A percentile compares a stretch with the other conserved stretches of the same genome.
Evolutionary conservation across 2,329 filamentous ascomycete species (phyloP).

Genomic region (Talaromyces sp.): DNA sequence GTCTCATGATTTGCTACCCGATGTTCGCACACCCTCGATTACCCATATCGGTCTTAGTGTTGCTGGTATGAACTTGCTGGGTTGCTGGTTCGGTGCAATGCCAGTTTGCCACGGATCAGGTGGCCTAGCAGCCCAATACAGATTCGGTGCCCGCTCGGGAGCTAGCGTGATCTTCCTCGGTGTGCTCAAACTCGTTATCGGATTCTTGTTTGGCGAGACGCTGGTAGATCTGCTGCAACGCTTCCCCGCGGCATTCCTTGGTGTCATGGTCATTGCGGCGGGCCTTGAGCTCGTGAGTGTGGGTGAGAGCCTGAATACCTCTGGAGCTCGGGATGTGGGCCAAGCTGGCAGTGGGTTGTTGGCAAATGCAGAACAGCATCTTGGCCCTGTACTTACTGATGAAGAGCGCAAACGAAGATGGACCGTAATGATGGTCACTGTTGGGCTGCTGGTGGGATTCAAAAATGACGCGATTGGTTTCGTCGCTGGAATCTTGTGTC

Average conservation of each 20-base stretch:
- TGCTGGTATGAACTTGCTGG: slow-evolving; percentile 77
- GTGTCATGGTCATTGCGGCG: slow-evolving; percentile 86
- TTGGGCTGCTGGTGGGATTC: slow-evolving; percentile 79
- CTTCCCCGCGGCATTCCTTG: slow-evolving; percentile 78
- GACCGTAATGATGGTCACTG: slow-evolving; percentile 88
- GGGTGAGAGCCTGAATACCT: slow-evolving; percentile 80
- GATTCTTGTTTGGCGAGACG: slow-evolving; percentile 72
- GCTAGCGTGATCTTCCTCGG: slow-evolving; percentile 81
- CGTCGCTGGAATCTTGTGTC: slow-evolving; percentile 75
- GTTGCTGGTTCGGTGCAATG: slow-evolving; percentile 94
- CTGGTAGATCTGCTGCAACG: slow-evolving; percentile 69
- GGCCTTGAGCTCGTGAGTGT: slow-evolving; percentile 86
- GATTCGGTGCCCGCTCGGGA: slow-evolving; percentile 88
- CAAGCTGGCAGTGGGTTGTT: slow-evolving; percentile 33
- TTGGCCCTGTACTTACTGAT: slow-evolving; percentile 55
- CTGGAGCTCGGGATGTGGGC: slow-evolving; percentile 62
- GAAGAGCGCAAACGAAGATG: slow-evolving; percentile 74
- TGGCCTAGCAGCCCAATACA: slow-evolving; percentile 84
- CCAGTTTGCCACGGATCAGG: slow-evolving; percentile 92
- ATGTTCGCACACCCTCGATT: slow-evolving; percentile 67
- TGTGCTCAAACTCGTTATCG: slow-evolving; percentile 72
- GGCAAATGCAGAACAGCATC: slow-evolving; percentile 41
- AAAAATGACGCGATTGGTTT: slow-evolving; percentile 91
- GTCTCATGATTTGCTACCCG: slow-evolving; percentile 73
- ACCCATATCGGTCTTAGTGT: slow-evolving; percentile 82